Conservation (phyloP, 768 basidiomycete species). For the Lentinula raphanica region DNA sequence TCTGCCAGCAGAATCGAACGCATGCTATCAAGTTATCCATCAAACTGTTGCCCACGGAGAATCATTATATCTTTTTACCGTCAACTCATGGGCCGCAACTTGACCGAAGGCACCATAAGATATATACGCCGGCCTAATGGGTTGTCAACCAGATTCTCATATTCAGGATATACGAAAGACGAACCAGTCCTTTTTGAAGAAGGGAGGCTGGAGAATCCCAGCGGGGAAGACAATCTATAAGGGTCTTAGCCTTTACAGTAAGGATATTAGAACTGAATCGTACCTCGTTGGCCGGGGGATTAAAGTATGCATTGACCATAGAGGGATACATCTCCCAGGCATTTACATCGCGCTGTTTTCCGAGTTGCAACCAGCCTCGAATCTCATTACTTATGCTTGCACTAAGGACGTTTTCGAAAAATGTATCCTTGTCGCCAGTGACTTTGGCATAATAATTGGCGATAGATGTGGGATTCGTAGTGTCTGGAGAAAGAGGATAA, state of each 20-base stretch:
- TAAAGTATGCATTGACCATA: slow-evolving; percentile 85
- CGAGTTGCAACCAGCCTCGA: slow-evolving; percentile 73
- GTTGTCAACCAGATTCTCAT: too few species aligned
- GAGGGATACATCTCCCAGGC: slow-evolving; percentile 88
- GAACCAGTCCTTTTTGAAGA: slow-evolving; percentile 78
- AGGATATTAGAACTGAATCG: neutral
- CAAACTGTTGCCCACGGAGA: neutral
- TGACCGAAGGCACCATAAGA: slow-evolving; percentile 91
- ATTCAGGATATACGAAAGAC: slow-evolving; percentile 12
- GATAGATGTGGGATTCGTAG: slow-evolving; percentile 62
- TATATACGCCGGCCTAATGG: slow-evolving; percentile 76
- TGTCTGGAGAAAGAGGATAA: slow-evolving; percentile 85
- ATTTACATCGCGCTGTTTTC: slow-evolving; percentile 58
- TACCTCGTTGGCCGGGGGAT: slow-evolving; percentile 84
- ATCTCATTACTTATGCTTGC: slow-evolving; percentile 55
- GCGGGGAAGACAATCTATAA: slow-evolving; percentile 89
- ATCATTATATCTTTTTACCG: slow-evolving; percentile 38
- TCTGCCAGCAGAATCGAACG: slow-evolving; percentile 85
- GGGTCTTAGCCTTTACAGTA: neutral
- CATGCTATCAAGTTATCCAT: slow-evolving; percentile 47
- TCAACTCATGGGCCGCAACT: slow-evolving; percentile 89
- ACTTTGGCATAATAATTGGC: slow-evolving; percentile 69
- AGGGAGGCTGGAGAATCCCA: slow-evolving; percentile 89
- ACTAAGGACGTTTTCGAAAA: slow-evolving; percentile 80
- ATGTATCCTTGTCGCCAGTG: slow-evolving; percentile 59